These are phyloP conservation scores for Colletotrichum siamense DNA, from an alignment of 2,329 filamentous ascomycete genomes.

Conservation along the genomic window DNA sequence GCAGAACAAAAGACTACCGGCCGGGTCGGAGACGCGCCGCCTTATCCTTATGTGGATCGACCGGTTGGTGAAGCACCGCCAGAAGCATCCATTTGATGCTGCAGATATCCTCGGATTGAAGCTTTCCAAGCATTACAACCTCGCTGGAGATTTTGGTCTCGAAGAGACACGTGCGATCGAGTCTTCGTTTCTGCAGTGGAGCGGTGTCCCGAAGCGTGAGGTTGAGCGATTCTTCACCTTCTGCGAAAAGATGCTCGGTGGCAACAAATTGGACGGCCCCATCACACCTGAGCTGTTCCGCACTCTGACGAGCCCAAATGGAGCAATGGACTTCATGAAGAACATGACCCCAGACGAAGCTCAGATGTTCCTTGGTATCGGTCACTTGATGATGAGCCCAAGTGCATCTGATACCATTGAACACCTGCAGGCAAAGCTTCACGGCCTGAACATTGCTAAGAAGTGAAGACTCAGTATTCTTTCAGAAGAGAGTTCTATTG, in stretches of 20 bases:
- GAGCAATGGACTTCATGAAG: neutral
- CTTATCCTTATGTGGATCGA: neutral
- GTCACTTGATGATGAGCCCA: neutral
- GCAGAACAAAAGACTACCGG: neutral
- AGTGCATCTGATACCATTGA: neutral
- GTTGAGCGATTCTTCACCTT: neutral
- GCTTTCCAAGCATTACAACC: neutral
- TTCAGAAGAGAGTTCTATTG: neutral
- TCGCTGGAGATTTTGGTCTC: neutral
- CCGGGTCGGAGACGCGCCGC: conserved; percentile 5
- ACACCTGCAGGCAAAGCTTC: neutral
- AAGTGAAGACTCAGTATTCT: neutral
- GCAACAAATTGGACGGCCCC: neutral
- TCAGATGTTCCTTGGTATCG: neutral
- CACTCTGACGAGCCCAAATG: neutral
- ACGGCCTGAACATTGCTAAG: neutral
- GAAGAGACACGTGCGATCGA: neutral
- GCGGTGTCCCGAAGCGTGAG: neutral
- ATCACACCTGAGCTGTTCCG: neutral
- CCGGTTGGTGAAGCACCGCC: neutral
- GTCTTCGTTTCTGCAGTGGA: neutral
- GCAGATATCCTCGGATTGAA: neutral
- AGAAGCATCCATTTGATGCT: neutral
- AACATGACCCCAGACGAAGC: neutral
- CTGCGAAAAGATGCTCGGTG: neutral